phyloP scores from a whole-genome alignment of 768 basidiomycete genomes.

The Lanmaoa rubissima region DNA sequence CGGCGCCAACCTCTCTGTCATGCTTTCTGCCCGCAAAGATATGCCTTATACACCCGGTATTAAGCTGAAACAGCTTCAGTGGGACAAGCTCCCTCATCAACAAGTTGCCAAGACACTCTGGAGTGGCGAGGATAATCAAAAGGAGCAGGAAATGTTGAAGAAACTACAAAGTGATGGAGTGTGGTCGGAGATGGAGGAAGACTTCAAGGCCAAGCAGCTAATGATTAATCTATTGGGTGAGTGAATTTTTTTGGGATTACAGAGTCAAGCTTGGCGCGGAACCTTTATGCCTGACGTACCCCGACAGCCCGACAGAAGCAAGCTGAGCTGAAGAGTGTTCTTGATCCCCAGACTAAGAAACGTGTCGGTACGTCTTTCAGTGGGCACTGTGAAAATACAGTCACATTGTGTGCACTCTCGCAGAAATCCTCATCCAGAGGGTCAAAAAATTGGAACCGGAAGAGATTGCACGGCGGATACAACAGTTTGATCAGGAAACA shows the following conservation, averaged over 20 bases:
- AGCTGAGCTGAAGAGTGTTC: conserved; percentile 87
- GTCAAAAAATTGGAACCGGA: conserved; percentile 82
- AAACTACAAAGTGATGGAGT: conserved; percentile 84
- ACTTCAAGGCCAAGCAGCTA: conserved; percentile 94
- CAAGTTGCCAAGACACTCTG: conserved; percentile 85
- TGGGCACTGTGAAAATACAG: neutral
- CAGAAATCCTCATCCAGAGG: conserved; percentile 92
- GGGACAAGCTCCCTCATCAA: conserved; percentile 95
- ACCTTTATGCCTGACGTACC: conserved; percentile 7
- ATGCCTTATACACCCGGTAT: conserved; percentile 79
- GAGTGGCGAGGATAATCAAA: conserved; percentile 62
- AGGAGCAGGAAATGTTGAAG: conserved; percentile 77
- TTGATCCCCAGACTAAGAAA: conserved; percentile 90
- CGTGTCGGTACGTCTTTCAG: conserved; percentile 69
- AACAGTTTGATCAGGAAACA: conserved; percentile 82
- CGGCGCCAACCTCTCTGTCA: conserved; percentile 53
- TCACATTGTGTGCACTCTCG: neutral
- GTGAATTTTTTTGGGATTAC: conserved; percentile 8
- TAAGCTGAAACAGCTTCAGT: conserved; percentile 98
- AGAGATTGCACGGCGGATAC: conserved; percentile 79
- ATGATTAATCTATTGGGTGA: conserved; percentile 87
- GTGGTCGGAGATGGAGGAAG: conserved; percentile 96
- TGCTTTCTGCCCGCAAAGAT: conserved; percentile 74
- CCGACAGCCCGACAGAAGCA: conserved; percentile 72
- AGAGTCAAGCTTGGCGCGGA: neutral